Base-by-base conservation (phyloP, 2,329 filamentous ascomycete species). In the Sporothrix brasiliensis region DNA sequence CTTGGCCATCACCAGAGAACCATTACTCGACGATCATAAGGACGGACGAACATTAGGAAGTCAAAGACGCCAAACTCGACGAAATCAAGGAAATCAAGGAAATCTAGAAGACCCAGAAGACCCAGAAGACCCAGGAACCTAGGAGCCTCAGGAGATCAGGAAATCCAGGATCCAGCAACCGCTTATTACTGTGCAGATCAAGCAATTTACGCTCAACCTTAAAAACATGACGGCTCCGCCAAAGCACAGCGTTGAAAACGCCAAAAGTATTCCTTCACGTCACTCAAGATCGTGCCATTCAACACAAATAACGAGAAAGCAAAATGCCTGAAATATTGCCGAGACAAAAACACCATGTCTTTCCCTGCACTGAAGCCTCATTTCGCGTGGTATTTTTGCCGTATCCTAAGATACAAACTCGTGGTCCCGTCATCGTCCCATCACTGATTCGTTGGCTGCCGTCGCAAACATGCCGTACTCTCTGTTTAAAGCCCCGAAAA, bases 21-120 rank as follows among this genome's bases (percentile, higher is more conserved):
- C 30, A 44, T 63, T 63, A 47, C 21, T 24, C 24, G 47, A 34
- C 61, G 61, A 52, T 34, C 61, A 66, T 65, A 49, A 49, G 60
- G 9, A n/a, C 24, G 60, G 39, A 27, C 50, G 41, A 49, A n/a
- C 21, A 19, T 3, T 24, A 49, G 4, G 21, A 65, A 49, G n/a
- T 30, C 21, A 4, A 49, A 41, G 21, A 44, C 39, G 39, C 3
- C 39, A 7, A 41, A n/a, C n/a, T 10, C 41, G 41, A 44, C 4
- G 6, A 44, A 44, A 44, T 44, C 41, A 11, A 44, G 41, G 14
- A 44, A 16, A 13, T 34, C 34, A 9, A 34, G 34, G 34, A 34
- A 34, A 34, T 9, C 34, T 1, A 34, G 2, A 34, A 34, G 34
- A 34, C 34, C 34, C 34, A 9, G 34, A n/a, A n/a, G n/a, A n/a